Conservation (phyloP, 805 yeast species). For the Wickerhamiella qilinensis region DNA sequence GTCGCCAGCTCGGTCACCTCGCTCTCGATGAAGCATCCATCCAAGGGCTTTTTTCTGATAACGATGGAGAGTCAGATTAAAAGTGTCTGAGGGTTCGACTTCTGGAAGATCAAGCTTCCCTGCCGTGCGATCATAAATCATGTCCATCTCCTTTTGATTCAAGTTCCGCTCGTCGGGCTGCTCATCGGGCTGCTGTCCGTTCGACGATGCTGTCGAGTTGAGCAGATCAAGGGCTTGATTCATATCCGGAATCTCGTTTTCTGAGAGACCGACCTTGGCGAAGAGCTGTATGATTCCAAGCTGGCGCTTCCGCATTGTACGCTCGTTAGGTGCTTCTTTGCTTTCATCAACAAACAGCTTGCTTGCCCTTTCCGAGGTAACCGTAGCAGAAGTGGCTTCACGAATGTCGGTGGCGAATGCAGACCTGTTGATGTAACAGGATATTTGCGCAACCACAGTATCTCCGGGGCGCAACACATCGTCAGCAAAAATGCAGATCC, state of each 20-base stretch:
- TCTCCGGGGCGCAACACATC: conserved; percentile 57
- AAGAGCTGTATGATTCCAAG: conserved; percentile 40
- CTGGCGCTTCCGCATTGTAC: conserved; percentile 35
- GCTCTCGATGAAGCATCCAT: conserved; percentile 79
- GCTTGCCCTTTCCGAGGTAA: conserved; percentile 3
- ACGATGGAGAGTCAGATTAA: conserved; percentile 43
- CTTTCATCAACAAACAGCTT: conserved; percentile 16
- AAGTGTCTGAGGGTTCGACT: conserved; percentile 40
- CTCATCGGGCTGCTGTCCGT: conserved; percentile 20
- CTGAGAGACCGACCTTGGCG: conserved; percentile 26
- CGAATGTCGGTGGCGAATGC: conserved; percentile 23
- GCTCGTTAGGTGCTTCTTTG: conserved; percentile 39
- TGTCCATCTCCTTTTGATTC: conserved; percentile 45
- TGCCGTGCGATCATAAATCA: conserved; percentile 43
- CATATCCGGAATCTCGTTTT: conserved; percentile 2
- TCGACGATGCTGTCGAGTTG: conserved; percentile 3
- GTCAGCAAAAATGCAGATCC: conserved; percentile 43
- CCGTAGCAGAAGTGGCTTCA: conserved; percentile 8
- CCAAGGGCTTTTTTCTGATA: conserved; percentile 77
- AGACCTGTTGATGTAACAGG: conserved; percentile 36
- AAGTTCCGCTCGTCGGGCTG: conserved; percentile 33
- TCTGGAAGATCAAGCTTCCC: conserved; percentile 44
- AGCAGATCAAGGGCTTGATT: conserved; percentile 5
- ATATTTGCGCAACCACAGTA: conserved; percentile 50
- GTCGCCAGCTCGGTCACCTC: conserved; percentile 32